A percentile compares a stretch with the other conserved stretches of the same genome.
These are phyloP conservation scores for Breynia disticha DNA, from an alignment of 441 rosid species.

Conservation along the genomic window DNA sequence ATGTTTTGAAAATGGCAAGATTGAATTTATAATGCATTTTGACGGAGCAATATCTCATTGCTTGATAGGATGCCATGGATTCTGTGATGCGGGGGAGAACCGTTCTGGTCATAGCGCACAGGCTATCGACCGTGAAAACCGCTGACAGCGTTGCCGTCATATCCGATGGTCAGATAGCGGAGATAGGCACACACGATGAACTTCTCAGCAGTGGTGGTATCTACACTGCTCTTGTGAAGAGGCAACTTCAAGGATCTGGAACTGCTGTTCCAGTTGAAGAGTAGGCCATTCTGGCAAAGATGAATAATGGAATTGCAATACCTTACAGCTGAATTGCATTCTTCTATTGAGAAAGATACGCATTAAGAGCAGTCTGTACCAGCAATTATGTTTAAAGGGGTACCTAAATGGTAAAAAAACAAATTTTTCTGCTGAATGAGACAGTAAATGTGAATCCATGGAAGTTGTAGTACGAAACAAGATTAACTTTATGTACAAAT, in stretches of 20 bases:
- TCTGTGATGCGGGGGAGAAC: conserved; percentile 88
- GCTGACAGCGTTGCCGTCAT: conserved; percentile 76
- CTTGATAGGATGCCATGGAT: conserved; percentile 68
- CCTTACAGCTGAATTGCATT: no score
- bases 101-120: conserved; percentile 82
- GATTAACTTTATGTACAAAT: no score
- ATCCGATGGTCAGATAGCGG: conserved; percentile 77
- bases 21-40: neutral
- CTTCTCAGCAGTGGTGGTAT: conserved; percentile 55
- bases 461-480: no score
- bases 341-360: no score
- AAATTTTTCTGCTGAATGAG: no score
- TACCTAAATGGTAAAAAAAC: no score
- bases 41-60: neutral
- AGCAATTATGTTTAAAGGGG: no score
- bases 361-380: no score
- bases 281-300: no score
- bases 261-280: conserved; percentile 1
- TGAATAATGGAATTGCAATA: no score
- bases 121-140: conserved; percentile 73
- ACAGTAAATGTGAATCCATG: no score
- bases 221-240: conserved; percentile 67
- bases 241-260: conserved; percentile 59
- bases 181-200: conserved; percentile 70
- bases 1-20: neutral